phyloP scores from a whole-genome alignment of 2,329 filamentous ascomycete species.

The Ampelomyces quisqualis region DNA sequence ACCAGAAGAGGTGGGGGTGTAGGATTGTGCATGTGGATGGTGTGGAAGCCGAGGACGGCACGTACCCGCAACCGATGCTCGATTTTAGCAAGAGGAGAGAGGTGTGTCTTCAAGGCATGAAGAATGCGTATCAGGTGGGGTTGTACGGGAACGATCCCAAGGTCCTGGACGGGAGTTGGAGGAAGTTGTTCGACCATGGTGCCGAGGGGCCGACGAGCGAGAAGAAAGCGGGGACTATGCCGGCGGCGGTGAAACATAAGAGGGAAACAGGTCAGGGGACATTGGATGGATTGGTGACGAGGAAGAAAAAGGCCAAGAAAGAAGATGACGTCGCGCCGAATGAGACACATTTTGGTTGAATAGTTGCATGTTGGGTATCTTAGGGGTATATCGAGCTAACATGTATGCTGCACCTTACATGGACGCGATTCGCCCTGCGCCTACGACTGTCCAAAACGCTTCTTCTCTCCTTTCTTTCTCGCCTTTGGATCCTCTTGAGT shows the following conservation, averaged over 20 bases:
- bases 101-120: constrained; percentile 67
- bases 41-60: not conserved
- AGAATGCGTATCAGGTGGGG: constrained; percentile 66
- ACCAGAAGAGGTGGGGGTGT: constrained; percentile 69
- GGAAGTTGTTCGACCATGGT: constrained; percentile 50
- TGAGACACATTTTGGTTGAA: constrained; percentile 13
- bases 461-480: constrained; percentile 77
- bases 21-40: constrained; percentile 53
- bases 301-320: constrained; percentile 37
- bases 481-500: constrained; percentile 56
- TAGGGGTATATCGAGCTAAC: not conserved
- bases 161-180: constrained; percentile 63
- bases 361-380: too few species aligned
- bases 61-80: constrained; percentile 76
- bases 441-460: constrained; percentile 93
- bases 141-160: constrained; percentile 64
- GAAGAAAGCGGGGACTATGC: constrained; percentile 55
- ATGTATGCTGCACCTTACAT: constrained; percentile 5
- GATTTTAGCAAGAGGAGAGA: constrained; percentile 66
- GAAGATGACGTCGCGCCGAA: constrained; percentile 20
- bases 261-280: constrained; percentile 56
- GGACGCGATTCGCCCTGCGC: constrained; percentile 72
- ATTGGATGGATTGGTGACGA: constrained; percentile 33
- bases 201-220: constrained; percentile 56
- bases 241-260: constrained; percentile 53